Conservation (phyloP, 2,329 filamentous ascomycete species). For the Meredithiella fracta region DNA sequence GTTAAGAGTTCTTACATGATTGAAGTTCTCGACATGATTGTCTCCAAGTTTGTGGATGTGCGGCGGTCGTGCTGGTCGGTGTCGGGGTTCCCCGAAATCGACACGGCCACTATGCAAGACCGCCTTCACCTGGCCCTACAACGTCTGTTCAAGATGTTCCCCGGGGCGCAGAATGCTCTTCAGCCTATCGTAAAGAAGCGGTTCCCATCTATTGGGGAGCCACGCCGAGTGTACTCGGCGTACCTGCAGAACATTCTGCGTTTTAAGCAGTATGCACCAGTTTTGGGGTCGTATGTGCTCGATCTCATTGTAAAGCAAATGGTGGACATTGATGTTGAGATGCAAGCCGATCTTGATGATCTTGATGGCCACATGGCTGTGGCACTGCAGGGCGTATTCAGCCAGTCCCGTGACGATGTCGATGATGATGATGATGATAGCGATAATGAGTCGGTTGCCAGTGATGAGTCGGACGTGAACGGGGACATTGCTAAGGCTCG, state of each 20-base stretch:
- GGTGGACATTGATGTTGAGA: constrained; percentile 88
- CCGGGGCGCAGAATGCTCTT: constrained; percentile 57
- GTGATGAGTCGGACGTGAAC: constrained; percentile 50
- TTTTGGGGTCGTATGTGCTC: constrained; percentile 63
- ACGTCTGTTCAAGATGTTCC: constrained; percentile 65
- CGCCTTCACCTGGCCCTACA: constrained; percentile 62
- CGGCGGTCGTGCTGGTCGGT: constrained; percentile 31
- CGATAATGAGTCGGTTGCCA: constrained; percentile 54
- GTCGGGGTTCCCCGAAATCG: constrained; percentile 40
- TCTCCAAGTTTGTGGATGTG: constrained; percentile 53
- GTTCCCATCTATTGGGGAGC: constrained; percentile 64
- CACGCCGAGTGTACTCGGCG: constrained; percentile 62
- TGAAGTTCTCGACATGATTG: constrained; percentile 61
- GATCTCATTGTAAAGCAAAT: constrained; percentile 71
- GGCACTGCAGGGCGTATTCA: constrained; percentile 29
- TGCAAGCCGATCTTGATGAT: constrained; percentile 85
- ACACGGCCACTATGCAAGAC: constrained; percentile 47
- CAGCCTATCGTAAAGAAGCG: constrained; percentile 47
- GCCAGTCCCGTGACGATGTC: constrained; percentile 25
- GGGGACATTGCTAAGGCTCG: constrained; percentile 43
- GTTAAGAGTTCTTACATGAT: constrained; percentile 66
- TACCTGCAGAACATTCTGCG: constrained; percentile 75
- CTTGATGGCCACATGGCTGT: constrained; percentile 76
- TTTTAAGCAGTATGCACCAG: constrained; percentile 60
- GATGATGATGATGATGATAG: constrained; percentile 47